These are phyloP conservation scores for Mayamaea pseudoterrestris DNA, from an alignment of 108 stramenopile species.

Conservation along the genomic window DNA sequence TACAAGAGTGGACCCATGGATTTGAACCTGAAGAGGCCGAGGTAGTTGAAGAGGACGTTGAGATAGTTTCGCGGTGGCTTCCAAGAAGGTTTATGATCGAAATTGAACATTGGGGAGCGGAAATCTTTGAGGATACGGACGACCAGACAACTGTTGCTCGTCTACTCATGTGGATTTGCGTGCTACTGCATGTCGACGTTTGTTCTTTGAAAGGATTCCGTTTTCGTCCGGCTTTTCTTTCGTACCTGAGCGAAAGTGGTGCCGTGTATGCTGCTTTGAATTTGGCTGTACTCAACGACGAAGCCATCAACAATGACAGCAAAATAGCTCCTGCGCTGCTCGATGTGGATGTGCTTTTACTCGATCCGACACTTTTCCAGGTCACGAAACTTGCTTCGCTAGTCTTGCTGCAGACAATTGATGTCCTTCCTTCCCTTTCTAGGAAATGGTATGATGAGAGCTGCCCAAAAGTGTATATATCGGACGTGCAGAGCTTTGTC, in stretches of 20 bases:
- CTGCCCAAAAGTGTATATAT: slow-evolving; percentile 44
- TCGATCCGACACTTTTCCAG: slow-evolving; percentile 7
- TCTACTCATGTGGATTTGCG: slow-evolving; percentile 48
- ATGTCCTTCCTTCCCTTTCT: slow-evolving; percentile 58
- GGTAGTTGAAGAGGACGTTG: slow-evolving; percentile 61
- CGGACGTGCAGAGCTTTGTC: slow-evolving; percentile 48
- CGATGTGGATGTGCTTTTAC: slow-evolving; percentile 4
- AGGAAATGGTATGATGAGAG: slow-evolving; percentile 73
- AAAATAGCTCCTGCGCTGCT: slow-evolving; percentile 11
- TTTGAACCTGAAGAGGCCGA: slow-evolving; percentile 48
- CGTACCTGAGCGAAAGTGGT: slow-evolving; percentile 34
- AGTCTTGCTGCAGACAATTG: slow-evolving; percentile 56
- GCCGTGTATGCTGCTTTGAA: slow-evolving; percentile 31
- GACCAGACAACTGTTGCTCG: slow-evolving; percentile 25
- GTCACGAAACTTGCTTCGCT: slow-evolving; percentile 37
- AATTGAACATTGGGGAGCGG: slow-evolving; percentile 32
- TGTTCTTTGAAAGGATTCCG: slow-evolving; percentile 38
- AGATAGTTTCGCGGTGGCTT: slow-evolving; percentile 38
- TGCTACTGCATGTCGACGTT: slow-evolving; percentile 35
- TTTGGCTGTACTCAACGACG: slow-evolving; percentile 34
- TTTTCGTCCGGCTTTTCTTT: slow-evolving; percentile 46
- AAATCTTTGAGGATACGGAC: slow-evolving; percentile 13
- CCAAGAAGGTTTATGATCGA: slow-evolving; percentile 34
- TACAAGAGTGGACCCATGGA: slow-evolving; percentile 33
- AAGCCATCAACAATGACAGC: slow-evolving; percentile 19